phyloP scores from a whole-genome alignment of 257 asterid species.

The Salvia miltiorrhiza region DNA sequence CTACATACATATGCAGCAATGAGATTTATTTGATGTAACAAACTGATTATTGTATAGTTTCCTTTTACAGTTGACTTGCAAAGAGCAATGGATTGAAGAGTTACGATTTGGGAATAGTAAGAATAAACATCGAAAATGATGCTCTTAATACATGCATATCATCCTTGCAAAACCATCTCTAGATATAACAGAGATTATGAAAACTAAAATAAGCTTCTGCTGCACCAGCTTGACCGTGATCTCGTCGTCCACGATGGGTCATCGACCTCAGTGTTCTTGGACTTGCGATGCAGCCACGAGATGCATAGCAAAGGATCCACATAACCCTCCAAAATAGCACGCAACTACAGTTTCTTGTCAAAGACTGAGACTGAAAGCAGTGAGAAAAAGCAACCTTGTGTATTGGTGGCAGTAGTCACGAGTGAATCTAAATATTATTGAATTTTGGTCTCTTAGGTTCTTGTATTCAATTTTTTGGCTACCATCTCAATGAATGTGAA shows the following conservation, averaged over 20 bases:
- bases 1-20: background rate
- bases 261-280: too few species aligned
- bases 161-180: slow-evolving; percentile 3
- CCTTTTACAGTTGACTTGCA: background rate
- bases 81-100: background rate
- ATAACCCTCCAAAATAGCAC: too few species aligned
- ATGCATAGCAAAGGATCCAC: too few species aligned
- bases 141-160: too few species aligned
- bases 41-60: background rate
- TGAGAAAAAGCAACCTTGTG: slow-evolving; percentile 18
- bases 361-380: too few species aligned
- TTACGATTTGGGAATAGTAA: too few species aligned
- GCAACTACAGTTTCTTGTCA: too few species aligned
- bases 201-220: too few species aligned
- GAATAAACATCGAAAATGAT: too few species aligned
- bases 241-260: too few species aligned
- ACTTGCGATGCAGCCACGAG: too few species aligned
- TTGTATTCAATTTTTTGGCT: background rate
- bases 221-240: too few species aligned
- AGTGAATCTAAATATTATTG: background rate
- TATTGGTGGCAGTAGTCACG: slow-evolving; percentile 9
- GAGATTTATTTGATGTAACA: background rate
- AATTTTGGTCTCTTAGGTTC: background rate
- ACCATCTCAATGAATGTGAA: background rate
- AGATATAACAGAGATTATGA: slow-evolving; percentile 12